A percentile compares a stretch with the other conserved stretches of the same genome.
Conservation (phyloP, 148 eudicot genomes). For the Rhododendron ferrugineum region DNA sequence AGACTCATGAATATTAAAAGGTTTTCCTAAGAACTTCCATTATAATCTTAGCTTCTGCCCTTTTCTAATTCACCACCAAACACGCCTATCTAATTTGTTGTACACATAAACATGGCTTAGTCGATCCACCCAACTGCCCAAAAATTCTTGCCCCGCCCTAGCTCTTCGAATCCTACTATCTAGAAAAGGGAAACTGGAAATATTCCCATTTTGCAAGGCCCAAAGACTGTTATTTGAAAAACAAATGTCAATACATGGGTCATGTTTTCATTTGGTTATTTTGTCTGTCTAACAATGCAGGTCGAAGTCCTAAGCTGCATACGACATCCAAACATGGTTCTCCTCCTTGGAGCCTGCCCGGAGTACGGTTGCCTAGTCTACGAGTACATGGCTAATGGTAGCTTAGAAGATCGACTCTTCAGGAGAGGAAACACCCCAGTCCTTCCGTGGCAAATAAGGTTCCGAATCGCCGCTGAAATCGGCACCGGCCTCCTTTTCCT, state of each 20-base stretch:
- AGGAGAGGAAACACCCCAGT: conserved; percentile 30
- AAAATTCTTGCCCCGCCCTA: background rate
- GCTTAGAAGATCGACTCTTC: conserved; percentile 39
- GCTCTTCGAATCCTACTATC: background rate
- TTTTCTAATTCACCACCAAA: background rate
- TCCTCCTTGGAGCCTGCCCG: conserved; percentile 43
- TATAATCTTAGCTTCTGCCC: background rate
- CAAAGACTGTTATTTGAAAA: background rate
- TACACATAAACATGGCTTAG: background rate
- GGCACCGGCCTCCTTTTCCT: conserved; percentile 39
- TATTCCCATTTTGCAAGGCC: background rate
- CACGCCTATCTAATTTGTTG: background rate
- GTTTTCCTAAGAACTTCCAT: background rate
- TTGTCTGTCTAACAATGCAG: conserved; percentile 10
- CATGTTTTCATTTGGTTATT: background rate
- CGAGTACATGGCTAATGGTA: conserved; percentile 42
- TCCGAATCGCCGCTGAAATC: conserved; percentile 34
- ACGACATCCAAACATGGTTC: conserved; percentile 46
- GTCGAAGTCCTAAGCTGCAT: conserved; percentile 42
- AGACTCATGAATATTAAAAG: background rate
- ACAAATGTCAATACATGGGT: background rate
- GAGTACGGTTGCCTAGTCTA: conserved; percentile 44
- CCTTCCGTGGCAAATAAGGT: conserved; percentile 36
- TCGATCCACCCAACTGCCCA: background rate
- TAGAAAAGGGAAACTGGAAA: background rate